Percentiles rank a stretch among this genome's conserved stretches.
Evolutionary conservation across 2,329 filamentous ascomycete species (phyloP).

Genomic region (Fusarium burgessii): DNA sequence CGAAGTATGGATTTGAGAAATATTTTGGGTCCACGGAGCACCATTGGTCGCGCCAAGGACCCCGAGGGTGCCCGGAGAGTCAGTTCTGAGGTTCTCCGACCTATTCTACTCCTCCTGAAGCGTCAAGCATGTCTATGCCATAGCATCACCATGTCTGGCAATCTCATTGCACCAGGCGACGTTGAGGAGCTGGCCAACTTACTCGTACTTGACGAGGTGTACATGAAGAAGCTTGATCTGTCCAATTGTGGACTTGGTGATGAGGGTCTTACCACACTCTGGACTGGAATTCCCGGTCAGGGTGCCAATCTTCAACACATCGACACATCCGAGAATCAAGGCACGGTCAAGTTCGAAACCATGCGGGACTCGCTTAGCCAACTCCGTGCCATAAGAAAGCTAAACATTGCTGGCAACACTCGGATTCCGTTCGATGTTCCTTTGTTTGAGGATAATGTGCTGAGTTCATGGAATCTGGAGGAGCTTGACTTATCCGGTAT

Average conservation of each 20-base stretch:
- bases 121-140: conserved; percentile 62
- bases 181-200: conserved; percentile 58
- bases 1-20: conserved; percentile 66
- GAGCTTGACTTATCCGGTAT: conserved; percentile 67
- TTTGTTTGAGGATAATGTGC: conserved; percentile 59
- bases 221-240: conserved; percentile 62
- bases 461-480: conserved; percentile 61
- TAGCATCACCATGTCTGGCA: conserved; percentile 64
- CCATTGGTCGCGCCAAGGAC: conserved; percentile 36
- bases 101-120: conserved; percentile 63
- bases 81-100: conserved; percentile 59
- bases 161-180: conserved; percentile 59
- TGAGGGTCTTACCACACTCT: conserved; percentile 60
- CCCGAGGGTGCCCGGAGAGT: conserved; percentile 40
- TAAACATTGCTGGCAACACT: conserved; percentile 65
- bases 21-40: conserved; percentile 49
- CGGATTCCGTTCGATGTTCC: conserved; percentile 59
- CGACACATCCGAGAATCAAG: conserved; percentile 65
- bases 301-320: conserved; percentile 60
- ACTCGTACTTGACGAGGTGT: conserved; percentile 51
- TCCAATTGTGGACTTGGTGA: conserved; percentile 65
- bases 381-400: conserved; percentile 58
- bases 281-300: conserved; percentile 61
- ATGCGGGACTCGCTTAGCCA: conserved; percentile 59
- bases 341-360: conserved; percentile 62